phyloP scores from a whole-genome alignment of 2,329 filamentous ascomycete species.

The Pyrenochaeta sp. region DNA sequence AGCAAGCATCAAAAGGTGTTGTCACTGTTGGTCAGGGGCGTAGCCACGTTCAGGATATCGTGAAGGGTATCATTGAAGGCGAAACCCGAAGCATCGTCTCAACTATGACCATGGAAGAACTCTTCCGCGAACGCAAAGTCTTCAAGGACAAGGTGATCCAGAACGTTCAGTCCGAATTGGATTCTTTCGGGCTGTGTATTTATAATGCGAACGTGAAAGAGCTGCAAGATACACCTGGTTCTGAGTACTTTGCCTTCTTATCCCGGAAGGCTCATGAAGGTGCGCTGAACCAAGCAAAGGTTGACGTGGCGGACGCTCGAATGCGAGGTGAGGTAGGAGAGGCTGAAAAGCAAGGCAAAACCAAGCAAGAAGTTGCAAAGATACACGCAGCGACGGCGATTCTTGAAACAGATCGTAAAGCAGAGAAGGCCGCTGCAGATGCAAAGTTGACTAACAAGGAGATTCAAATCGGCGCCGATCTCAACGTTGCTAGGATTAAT shows the following conservation, averaged over 20 bases:
- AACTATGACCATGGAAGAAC: slow-evolving; percentile 92
- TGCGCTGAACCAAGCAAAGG: slow-evolving; percentile 78
- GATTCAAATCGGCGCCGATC: slow-evolving; percentile 74
- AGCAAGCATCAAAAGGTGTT: slow-evolving; percentile 40
- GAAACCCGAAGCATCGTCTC: slow-evolving; percentile 84
- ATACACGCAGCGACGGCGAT: slow-evolving; percentile 87
- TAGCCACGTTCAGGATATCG: slow-evolving; percentile 81
- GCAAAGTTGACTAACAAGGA: slow-evolving; percentile 76
- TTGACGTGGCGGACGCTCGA: slow-evolving; percentile 65
- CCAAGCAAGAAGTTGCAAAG: slow-evolving; percentile 86
- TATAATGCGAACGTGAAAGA: slow-evolving; percentile 85
- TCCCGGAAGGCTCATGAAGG: slow-evolving; percentile 86
- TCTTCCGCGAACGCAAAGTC: slow-evolving; percentile 78
- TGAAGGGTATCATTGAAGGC: slow-evolving; percentile 89
- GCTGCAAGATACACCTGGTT: slow-evolving; percentile 80
- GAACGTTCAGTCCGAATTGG: slow-evolving; percentile 78
- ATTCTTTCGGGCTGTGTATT: slow-evolving; percentile 74
- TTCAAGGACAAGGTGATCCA: slow-evolving; percentile 73
- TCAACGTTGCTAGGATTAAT: slow-evolving; percentile 77
- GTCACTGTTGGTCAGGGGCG: slow-evolving; percentile 55
- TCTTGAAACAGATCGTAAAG: slow-evolving; percentile 82
- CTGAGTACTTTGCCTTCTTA: slow-evolving; percentile 83
- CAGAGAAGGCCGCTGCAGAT: slow-evolving; percentile 80
- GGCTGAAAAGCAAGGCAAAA: slow-evolving; percentile 77
- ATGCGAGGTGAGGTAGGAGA: slow-evolving; percentile 77